Percentiles rank a stretch among this genome's conserved stretches.
These are phyloP conservation scores for Garcia nutans DNA, from an alignment of 345 rosid species.

Conservation along the genomic window DNA sequence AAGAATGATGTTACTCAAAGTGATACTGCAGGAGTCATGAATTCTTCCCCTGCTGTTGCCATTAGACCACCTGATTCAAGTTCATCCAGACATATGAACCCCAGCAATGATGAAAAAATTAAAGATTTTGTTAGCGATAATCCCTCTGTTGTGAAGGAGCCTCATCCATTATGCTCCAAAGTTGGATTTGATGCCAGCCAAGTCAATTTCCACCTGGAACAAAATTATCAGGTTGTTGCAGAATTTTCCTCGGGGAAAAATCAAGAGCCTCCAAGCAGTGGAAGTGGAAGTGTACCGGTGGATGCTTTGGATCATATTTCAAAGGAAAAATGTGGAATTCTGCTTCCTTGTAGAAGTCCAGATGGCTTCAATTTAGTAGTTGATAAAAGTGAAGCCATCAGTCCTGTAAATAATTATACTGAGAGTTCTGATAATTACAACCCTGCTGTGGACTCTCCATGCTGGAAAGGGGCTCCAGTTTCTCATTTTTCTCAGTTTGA, in stretches of 20 bases:
- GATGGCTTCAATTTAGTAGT: slow-evolving; percentile 35
- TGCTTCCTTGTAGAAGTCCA: slow-evolving; percentile 32
- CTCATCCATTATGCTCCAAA: slow-evolving; percentile 30
- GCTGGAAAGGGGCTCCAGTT: slow-evolving; percentile 53
- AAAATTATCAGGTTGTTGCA: slow-evolving; percentile 27
- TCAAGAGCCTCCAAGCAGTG: slow-evolving; percentile 24
- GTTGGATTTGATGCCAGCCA: slow-evolving; percentile 38
- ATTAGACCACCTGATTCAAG: slow-evolving; percentile 26
- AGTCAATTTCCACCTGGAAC: slow-evolving; percentile 29
- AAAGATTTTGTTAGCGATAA: slow-evolving; percentile 18
- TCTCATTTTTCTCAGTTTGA: slow-evolving; percentile 35
- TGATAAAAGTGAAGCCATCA: slow-evolving; percentile 33
- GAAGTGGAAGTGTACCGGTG: slow-evolving; percentile 16
- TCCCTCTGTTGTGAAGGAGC: slow-evolving; percentile 30
- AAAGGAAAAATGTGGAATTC: slow-evolving; percentile 28
- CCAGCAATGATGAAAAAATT: slow-evolving; percentile 14
- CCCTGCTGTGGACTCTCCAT: slow-evolving; percentile 54
- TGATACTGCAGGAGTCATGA: slow-evolving; percentile 11
- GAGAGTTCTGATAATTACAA: slow-evolving; percentile 42
- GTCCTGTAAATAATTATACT: slow-evolving; percentile 34
- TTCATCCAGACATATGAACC: slow-evolving; percentile 15
- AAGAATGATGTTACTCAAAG: slow-evolving; percentile 22
- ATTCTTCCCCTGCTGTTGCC: slow-evolving; percentile 30
- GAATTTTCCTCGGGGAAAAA: slow-evolving; percentile 23
- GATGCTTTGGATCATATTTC: slow-evolving; percentile 27